Evolutionary conservation across 179 eudicot species (phyloP).

Genomic region (Spinacia oleracea): DNA sequence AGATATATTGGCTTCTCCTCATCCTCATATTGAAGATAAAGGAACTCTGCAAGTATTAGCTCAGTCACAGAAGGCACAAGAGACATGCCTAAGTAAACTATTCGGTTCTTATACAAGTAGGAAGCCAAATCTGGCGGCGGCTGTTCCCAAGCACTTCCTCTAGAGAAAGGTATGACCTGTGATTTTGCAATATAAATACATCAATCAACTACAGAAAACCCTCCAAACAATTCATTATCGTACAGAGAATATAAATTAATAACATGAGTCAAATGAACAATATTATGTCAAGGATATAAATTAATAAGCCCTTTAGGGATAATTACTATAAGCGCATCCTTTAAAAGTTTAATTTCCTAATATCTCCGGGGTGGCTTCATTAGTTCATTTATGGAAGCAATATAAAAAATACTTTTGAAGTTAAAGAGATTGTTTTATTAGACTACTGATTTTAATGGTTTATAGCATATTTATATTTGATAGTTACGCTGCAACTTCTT

Average conservation of each 20-base stretch:
- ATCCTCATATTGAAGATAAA: conserved; percentile 79
- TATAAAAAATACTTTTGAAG: background rate
- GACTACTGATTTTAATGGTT: background rate
- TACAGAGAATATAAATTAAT: background rate
- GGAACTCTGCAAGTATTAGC: conserved; percentile 75
- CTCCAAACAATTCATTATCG: background rate
- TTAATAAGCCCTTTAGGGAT: too few relatives aligned
- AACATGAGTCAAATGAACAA: background rate
- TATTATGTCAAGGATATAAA: too few relatives aligned
- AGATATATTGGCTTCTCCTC: conserved; percentile 81
- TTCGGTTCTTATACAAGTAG: conserved; percentile 71
- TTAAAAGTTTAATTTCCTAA: background rate
- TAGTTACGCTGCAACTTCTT: background rate
- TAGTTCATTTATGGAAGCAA: background rate
- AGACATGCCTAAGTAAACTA: conserved; percentile 84
- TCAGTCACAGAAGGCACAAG: conserved; percentile 72
- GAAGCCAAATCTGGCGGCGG: conserved; percentile 97
- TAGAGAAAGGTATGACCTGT: conserved; percentile 79
- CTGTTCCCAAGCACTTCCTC: conserved; percentile 86
- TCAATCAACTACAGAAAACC: background rate
- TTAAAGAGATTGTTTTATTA: background rate
- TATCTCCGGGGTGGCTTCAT: background rate
- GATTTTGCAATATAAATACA: conserved; percentile 22
- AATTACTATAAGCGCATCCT: background rate
- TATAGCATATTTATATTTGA: background rate